Conservation (phyloP, 2,329 filamentous ascomycete genomes). For the Fusarium sp. region DNA sequence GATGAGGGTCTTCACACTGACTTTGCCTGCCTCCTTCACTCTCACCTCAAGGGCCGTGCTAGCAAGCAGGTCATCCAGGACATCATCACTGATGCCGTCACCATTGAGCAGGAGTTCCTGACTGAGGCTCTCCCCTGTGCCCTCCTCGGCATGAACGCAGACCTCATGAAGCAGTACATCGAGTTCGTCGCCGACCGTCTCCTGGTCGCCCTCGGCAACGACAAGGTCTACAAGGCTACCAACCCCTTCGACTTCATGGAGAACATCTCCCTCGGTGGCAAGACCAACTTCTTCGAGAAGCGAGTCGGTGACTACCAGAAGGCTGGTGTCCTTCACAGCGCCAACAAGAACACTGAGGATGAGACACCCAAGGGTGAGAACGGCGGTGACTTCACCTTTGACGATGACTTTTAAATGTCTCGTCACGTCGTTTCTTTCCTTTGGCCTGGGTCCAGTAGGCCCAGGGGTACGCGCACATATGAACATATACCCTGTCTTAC, state of each 20-base stretch:
- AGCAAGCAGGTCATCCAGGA: conserved; percentile 79
- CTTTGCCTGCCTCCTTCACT: conserved; percentile 97
- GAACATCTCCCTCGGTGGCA: conserved; percentile 97
- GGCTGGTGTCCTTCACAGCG: conserved; percentile 94
- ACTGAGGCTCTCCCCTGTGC: conserved; percentile 92
- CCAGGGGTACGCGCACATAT: conserved; percentile 19
- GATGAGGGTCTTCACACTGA: conserved; percentile 99
- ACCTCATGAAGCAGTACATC: conserved; percentile 99
- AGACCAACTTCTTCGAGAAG: conserved; percentile 99
- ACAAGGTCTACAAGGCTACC: conserved; percentile 88
- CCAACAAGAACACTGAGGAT: conserved; percentile 71
- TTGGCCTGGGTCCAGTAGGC: conserved; percentile 2
- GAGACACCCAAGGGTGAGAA: conserved; percentile 63
- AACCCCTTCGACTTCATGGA: conserved; percentile 99
- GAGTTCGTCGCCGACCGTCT: conserved; percentile 98
- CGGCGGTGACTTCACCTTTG: conserved; percentile 86
- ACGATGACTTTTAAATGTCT: conserved; percentile 87
- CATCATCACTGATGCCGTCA: conserved; percentile 93
- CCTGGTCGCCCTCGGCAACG: conserved; percentile 89
- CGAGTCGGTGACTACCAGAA: conserved; percentile 99
- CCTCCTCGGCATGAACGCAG: conserved; percentile 96
- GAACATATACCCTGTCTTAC: conserved; percentile 41
- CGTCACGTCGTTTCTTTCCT: conserved; percentile 15
- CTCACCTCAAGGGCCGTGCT: conserved; percentile 93
- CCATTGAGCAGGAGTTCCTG: conserved; percentile 96